Conservation (phyloP, 2,329 filamentous ascomycete species). For the Sporothrix luriei region DNA sequence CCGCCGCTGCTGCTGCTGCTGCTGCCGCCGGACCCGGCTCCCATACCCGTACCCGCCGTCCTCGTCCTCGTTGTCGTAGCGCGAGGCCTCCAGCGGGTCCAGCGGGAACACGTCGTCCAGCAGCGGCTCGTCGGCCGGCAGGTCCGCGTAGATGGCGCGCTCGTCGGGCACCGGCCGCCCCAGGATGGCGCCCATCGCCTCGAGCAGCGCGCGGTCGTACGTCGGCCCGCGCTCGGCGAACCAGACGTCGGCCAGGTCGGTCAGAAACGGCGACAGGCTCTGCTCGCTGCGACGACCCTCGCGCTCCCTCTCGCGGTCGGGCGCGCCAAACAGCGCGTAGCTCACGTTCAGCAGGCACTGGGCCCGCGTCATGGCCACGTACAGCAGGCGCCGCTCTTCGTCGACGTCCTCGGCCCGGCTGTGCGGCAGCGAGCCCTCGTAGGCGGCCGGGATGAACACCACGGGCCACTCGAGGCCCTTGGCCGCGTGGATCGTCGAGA, state of each 20-base stretch:
- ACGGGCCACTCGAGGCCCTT: conserved; percentile 97
- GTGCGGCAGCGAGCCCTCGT: conserved; percentile 89
- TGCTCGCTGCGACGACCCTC: conserved; percentile 15
- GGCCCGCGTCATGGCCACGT: conserved; percentile 95
- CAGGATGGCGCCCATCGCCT: conserved; percentile 71
- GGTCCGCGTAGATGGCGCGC: conserved; percentile 55
- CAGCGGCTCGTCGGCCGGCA: conserved; percentile 57
- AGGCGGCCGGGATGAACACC: conserved; percentile 88
- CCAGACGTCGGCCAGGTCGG: conserved; percentile 52
- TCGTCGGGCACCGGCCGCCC: conserved; percentile 62
- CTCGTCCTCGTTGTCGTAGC: conserved; percentile 26
- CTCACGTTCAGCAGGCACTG: conserved; percentile 85
- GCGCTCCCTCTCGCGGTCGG: conserved; percentile 39
- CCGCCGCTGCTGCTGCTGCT: conserved; percentile 34
- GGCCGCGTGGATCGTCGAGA: conserved; percentile 94
- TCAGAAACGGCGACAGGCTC: conserved; percentile 72
- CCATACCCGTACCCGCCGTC: conserved; percentile 21
- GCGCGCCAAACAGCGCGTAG: conserved; percentile 69
- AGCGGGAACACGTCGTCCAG: conserved; percentile 71
- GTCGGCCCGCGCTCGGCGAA: conserved; percentile 68
- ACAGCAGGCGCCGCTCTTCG: conserved; percentile 85
- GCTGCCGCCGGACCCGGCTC: background rate
- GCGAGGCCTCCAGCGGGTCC: conserved; percentile 52
- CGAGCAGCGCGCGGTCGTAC: conserved; percentile 64
- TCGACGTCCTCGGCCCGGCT: conserved; percentile 80